Conservation (phyloP, 768 basidiomycete genomes). For the Hygrophorus pudorinus region DNA sequence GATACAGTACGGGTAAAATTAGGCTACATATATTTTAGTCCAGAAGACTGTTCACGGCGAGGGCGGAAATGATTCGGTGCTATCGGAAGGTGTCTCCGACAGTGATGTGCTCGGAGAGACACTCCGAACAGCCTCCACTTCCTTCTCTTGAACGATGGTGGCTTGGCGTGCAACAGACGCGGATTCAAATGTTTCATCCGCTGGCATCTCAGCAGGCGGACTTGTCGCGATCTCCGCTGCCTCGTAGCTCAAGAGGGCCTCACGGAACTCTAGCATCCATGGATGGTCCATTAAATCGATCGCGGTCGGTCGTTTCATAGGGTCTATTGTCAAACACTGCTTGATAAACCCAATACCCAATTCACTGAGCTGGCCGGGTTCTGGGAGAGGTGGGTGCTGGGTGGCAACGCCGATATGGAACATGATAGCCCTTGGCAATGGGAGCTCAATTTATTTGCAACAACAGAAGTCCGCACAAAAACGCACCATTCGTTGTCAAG, state of each 20-base stretch:
- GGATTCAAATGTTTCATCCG: constrained; percentile 38
- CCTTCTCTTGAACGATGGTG: constrained; percentile 46
- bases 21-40: constrained; percentile 35
- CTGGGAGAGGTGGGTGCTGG: constrained; percentile 91
- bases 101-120: not conserved
- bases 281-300: constrained; percentile 76
- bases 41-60: not conserved
- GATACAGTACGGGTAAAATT: constrained; percentile 14
- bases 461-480: constrained; percentile 1
- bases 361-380: constrained; percentile 79
- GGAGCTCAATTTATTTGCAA: constrained; percentile 1
- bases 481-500: constrained; percentile 94
- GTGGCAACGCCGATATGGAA: constrained; percentile 97
- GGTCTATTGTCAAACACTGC: constrained; percentile 82
- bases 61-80: not conserved
- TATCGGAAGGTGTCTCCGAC: not conserved
- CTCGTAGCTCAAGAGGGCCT: constrained; percentile 58
- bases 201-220: constrained; percentile 34
- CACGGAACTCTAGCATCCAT: constrained; percentile 83
- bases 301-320: constrained; percentile 74
- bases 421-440: constrained; percentile 85
- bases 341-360: constrained; percentile 91
- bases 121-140: constrained; percentile 40
- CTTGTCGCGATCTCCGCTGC: constrained; percentile 47
- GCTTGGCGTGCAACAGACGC: constrained; percentile 48